These are phyloP conservation scores for Crithidia fasciculata DNA, from an alignment of 208 protist genomes.

Conservation along the genomic window DNA sequence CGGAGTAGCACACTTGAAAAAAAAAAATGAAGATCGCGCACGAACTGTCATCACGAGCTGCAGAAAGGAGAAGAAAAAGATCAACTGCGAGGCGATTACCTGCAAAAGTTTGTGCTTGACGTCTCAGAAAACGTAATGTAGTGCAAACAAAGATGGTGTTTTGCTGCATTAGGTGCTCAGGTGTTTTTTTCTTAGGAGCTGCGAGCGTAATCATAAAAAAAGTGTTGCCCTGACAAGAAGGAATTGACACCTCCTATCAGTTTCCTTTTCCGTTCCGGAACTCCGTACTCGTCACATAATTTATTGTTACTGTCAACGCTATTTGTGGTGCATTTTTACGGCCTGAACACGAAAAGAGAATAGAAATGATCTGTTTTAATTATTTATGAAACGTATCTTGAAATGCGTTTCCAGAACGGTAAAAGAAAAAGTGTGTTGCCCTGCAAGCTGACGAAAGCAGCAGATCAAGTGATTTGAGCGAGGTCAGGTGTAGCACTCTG, in stretches of 20 bases:
- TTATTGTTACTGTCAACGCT: conserved; percentile 8
- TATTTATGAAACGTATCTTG: neutral
- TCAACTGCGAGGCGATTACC: neutral
- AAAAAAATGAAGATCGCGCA: neutral
- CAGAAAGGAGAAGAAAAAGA: neutral
- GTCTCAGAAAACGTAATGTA: neutral
- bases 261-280: conserved; percentile 4
- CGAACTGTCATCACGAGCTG: neutral
- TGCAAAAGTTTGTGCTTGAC: conserved; percentile 1
- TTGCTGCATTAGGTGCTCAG: neutral
- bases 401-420: no score
- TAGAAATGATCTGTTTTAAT: neutral
- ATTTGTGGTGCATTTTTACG: neutral
- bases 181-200: neutral
- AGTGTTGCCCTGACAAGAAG: neutral
- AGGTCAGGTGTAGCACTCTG: no score
- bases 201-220: neutral
- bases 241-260: neutral
- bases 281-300: conserved; percentile 20
- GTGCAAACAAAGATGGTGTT: neutral
- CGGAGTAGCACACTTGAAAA: conserved; percentile 1
- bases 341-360: conserved; percentile 3
- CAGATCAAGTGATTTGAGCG: no score
- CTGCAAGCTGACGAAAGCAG: no score
- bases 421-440: no score